Conservation (phyloP, 805 yeast genomes). For the Metschnikowia similis region DNA sequence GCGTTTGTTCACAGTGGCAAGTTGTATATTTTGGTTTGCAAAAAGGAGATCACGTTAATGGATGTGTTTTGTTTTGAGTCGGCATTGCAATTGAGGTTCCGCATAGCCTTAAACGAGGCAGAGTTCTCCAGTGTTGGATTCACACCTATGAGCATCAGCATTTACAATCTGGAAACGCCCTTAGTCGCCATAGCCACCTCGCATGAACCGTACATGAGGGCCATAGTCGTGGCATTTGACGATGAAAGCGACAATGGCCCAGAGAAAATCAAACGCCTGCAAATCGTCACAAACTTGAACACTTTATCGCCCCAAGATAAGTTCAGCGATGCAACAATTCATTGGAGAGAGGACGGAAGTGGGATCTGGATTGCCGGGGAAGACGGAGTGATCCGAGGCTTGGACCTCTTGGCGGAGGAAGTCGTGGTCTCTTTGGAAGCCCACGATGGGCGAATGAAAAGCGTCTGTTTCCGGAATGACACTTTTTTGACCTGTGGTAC, state of each 20-base stretch:
- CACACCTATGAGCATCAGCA: conserved; percentile 47
- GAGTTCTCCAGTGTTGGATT: conserved; percentile 65
- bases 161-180: conserved; percentile 16
- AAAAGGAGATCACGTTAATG: conserved; percentile 56
- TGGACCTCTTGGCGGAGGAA: conserved; percentile 44
- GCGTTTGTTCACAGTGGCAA: conserved; percentile 20
- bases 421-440: conserved; percentile 29
- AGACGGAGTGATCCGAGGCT: conserved; percentile 61
- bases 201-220: conserved; percentile 72
- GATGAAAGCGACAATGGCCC: conserved; percentile 8
- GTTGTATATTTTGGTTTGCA: conserved; percentile 50
- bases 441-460: conserved; percentile 49
- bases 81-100: conserved; percentile 24
- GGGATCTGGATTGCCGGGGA: conserved; percentile 71
- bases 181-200: conserved; percentile 65
- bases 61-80: conserved; percentile 33
- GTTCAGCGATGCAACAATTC: conserved; percentile 48
- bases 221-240: conserved; percentile 52
- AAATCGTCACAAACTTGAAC: conserved; percentile 28
- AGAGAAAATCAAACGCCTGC: conserved; percentile 22
- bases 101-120: conserved; percentile 65
- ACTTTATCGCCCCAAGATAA: conserved; percentile 67
- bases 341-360: conserved; percentile 38
- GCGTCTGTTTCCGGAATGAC: conserved; percentile 31
- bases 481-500: conserved; percentile 48